Evolutionary conservation across 1,284 basidiomycete species (phyloP).

Genomic region (Wallemia ichthyophaga): DNA sequence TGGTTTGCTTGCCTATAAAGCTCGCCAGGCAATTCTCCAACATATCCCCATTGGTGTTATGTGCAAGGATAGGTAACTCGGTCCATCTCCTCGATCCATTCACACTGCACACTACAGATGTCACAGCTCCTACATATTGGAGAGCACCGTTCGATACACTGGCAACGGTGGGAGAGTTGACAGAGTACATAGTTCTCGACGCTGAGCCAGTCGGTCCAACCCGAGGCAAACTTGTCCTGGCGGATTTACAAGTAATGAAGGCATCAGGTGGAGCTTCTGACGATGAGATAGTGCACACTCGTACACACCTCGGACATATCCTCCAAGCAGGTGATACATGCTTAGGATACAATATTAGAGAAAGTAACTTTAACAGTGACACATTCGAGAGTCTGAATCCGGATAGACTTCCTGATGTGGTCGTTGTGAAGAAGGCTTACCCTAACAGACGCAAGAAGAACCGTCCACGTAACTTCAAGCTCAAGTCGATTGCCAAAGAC

Average conservation of each 20-base stretch:
- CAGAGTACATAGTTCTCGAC: constrained; percentile 86
- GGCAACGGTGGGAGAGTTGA: constrained; percentile 49
- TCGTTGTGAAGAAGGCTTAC: constrained; percentile 85
- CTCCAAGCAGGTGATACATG: constrained; percentile 84
- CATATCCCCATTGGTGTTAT: constrained; percentile 59
- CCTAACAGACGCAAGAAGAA: constrained; percentile 79
- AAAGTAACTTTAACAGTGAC: constrained; percentile 76
- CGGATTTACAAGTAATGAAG: constrained; percentile 68
- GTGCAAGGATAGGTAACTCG: constrained; percentile 68
- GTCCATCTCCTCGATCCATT: constrained; percentile 68
- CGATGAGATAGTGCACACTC: constrained; percentile 72
- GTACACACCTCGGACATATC: constrained; percentile 80
- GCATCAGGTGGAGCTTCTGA: constrained; percentile 9
- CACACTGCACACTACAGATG: constrained; percentile 55
- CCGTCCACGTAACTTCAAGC: constrained; percentile 54
- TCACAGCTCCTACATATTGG: constrained; percentile 64
- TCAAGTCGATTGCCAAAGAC: constrained; percentile 83
- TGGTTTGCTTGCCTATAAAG: constrained; percentile 61
- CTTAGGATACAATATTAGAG: constrained; percentile 63
- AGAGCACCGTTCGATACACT: constrained; percentile 58
- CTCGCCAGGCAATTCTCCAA: constrained; percentile 56
- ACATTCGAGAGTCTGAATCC: constrained; percentile 44
- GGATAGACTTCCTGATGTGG: constrained; percentile 60
- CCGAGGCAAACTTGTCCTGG: constrained; percentile 48
- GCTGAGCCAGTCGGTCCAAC: constrained; percentile 47